phyloP scores from a whole-genome alignment of 352 stramenopile species.

The Achlya hypogyna region DNA sequence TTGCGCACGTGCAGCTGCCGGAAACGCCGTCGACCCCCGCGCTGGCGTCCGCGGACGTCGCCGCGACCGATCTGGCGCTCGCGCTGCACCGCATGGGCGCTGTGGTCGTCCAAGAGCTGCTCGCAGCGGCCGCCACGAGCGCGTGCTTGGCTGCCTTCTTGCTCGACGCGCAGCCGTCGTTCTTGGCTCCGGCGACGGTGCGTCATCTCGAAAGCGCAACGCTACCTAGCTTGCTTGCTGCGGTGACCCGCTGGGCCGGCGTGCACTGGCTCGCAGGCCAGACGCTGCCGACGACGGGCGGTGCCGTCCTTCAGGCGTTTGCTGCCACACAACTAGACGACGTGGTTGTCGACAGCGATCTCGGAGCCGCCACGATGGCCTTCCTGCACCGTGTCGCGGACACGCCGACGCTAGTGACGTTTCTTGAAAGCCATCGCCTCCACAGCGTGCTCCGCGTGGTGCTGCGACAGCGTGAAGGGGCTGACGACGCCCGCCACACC shows the following conservation, averaged over 20 bases:
- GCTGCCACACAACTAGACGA: not conserved
- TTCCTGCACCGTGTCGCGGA: not conserved
- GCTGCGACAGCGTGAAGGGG: not conserved
- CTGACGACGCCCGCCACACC: not conserved
- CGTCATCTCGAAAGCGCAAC: not conserved
- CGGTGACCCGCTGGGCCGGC: too few relatives aligned
- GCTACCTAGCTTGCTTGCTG: too few relatives aligned
- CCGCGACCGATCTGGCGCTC: not conserved
- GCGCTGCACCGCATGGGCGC: slow-evolving; percentile 10
- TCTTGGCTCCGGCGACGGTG: not conserved
- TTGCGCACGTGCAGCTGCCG: not conserved
- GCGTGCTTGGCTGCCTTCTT: not conserved
- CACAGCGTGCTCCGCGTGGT: not conserved
- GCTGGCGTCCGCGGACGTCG: not conserved
- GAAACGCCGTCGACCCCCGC: not conserved
- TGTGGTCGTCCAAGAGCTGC: slow-evolving; percentile 1
- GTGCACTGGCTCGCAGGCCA: not conserved
- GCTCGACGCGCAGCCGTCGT: not conserved
- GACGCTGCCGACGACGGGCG: not conserved
- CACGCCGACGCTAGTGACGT: not conserved
- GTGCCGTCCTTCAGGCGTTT: not conserved
- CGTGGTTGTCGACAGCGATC: not conserved
- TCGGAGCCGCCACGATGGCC: not conserved
- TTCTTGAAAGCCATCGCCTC: not conserved
- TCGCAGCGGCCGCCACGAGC: not conserved